These are phyloP conservation scores for Xylaria intraflava DNA, from an alignment of 495 filamentous ascomycete genomes.

Conservation along the genomic window DNA sequence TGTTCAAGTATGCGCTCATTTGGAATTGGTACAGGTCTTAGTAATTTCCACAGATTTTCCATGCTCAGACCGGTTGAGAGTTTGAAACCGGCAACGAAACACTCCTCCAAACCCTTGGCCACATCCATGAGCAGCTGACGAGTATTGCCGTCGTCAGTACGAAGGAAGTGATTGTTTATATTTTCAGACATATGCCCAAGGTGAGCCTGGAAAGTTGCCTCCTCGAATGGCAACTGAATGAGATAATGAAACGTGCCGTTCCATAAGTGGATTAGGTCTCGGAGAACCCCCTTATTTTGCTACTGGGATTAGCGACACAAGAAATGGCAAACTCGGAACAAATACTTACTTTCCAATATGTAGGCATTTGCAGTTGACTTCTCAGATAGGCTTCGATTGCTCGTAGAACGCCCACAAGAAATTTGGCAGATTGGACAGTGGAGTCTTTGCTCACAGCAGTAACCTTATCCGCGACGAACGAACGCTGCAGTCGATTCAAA, in stretches of 20 bases:
- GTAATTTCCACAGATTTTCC: conserved; percentile 71
- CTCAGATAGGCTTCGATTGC: conserved; percentile 29
- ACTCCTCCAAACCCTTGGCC: conserved; percentile 28
- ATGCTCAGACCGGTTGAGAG: conserved; percentile 73
- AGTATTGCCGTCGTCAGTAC: conserved; percentile 14
- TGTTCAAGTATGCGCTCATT: conserved; percentile 44
- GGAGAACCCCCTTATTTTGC: conserved; percentile 15
- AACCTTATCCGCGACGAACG: conserved; percentile 51
- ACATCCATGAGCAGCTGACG: conserved; percentile 27
- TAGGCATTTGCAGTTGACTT: conserved; percentile 15
- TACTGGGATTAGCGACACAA: conserved; percentile 18
- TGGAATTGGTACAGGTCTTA: conserved; percentile 53
- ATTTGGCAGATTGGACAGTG: conserved; percentile 43
- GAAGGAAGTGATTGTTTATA: conserved; percentile 20
- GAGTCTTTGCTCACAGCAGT: conserved; percentile 58
- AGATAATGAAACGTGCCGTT: conserved; percentile 49
- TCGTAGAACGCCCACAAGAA: conserved; percentile 31
- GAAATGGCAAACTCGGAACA: not conserved
- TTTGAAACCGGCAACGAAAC: conserved; percentile 47
- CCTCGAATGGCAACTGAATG: conserved; percentile 38
- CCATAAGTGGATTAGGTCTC: conserved; percentile 48
- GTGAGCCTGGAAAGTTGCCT: conserved; percentile 49
- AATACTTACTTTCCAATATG: conserved; percentile 28
- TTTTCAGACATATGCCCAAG: conserved; percentile 32
- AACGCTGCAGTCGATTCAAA: conserved; percentile 65